These are phyloP conservation scores for Trametopsis cervina DNA, from an alignment of 768 basidiomycete genomes.

Conservation along the genomic window DNA sequence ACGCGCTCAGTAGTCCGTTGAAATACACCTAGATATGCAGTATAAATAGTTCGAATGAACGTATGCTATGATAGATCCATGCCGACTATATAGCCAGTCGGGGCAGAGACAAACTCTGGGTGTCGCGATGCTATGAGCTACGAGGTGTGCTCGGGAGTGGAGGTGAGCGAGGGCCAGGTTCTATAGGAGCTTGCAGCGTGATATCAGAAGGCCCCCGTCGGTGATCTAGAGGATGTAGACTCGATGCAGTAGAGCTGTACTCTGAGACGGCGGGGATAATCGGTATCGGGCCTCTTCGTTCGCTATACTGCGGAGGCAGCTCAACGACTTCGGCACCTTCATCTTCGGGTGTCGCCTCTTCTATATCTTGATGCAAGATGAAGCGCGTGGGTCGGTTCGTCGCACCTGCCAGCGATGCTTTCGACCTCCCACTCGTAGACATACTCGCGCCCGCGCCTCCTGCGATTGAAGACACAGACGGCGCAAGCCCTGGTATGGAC, in stretches of 20 bases:
- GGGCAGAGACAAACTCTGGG: not conserved
- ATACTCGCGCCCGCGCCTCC: slow-evolving; percentile 18
- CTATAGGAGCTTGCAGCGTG: slow-evolving; percentile 6
- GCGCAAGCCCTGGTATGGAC: not conserved
- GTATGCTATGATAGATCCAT: slow-evolving; percentile 1
- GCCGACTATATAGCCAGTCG: slow-evolving; percentile 1
- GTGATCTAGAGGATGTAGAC: slow-evolving; percentile 6
- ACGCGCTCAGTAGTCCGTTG: too few species aligned
- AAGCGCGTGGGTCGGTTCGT: slow-evolving; percentile 32
- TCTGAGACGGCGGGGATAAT: slow-evolving; percentile 3
- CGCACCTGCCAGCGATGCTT: slow-evolving; percentile 48
- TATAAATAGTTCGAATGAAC: slow-evolving; percentile 11
- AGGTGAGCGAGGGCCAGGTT: slow-evolving; percentile 8
- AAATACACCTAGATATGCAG: too few species aligned
- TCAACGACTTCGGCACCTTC: slow-evolving; percentile 53
- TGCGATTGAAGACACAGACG: not conserved
- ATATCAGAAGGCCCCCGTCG: slow-evolving; percentile 4
- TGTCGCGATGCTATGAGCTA: not conserved
- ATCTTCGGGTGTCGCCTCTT: slow-evolving; percentile 42
- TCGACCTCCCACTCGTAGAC: slow-evolving; percentile 42
- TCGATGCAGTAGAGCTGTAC: not conserved
- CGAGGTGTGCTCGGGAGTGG: not conserved
- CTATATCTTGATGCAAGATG: slow-evolving; percentile 63
- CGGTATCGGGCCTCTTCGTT: slow-evolving; percentile 32
- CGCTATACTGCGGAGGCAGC: slow-evolving; percentile 70